phyloP scores from a whole-genome alignment of 306 rosid species.

The Vigna nakashimae region DNA sequence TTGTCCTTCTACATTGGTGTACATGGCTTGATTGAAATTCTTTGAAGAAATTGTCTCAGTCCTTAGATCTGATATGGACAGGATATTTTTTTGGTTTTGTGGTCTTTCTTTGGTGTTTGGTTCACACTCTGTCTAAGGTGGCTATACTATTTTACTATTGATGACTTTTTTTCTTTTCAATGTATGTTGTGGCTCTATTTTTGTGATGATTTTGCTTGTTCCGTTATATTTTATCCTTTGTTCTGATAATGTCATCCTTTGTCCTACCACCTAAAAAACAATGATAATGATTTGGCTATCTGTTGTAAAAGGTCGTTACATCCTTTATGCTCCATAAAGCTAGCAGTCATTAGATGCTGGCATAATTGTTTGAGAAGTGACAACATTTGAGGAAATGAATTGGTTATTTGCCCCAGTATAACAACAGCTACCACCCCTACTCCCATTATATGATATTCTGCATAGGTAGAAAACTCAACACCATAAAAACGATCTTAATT shows the following conservation, averaged over 20 bases:
- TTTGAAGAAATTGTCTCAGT: background rate
- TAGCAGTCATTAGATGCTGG: background rate
- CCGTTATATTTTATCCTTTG: background rate
- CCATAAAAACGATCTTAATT: background rate
- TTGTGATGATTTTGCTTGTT: conserved; percentile 1
- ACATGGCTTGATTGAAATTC: conserved; percentile 8
- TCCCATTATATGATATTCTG: background rate
- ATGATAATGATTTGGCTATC: conserved; percentile 4
- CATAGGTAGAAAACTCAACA: background rate
- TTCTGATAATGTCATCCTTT: background rate
- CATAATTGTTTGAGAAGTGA: background rate
- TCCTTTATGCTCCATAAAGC: conserved; percentile 10
- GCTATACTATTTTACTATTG: background rate
- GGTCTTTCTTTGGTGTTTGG: conserved; percentile 4
- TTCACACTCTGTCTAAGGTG: background rate
- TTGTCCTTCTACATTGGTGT: background rate
- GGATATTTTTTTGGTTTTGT: background rate
- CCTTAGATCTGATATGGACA: conserved; percentile 8
- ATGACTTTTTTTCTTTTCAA: conserved; percentile 26
- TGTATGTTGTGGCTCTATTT: background rate
- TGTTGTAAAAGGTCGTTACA: conserved; percentile 18
- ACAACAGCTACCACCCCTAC: background rate
- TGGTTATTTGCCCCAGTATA: background rate
- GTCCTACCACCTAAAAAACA: background rate
- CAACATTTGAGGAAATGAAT: background rate